Evolutionary conservation across 1,284 basidiomycete genomes (phyloP).

Genomic region (Sparassis latifolia): DNA sequence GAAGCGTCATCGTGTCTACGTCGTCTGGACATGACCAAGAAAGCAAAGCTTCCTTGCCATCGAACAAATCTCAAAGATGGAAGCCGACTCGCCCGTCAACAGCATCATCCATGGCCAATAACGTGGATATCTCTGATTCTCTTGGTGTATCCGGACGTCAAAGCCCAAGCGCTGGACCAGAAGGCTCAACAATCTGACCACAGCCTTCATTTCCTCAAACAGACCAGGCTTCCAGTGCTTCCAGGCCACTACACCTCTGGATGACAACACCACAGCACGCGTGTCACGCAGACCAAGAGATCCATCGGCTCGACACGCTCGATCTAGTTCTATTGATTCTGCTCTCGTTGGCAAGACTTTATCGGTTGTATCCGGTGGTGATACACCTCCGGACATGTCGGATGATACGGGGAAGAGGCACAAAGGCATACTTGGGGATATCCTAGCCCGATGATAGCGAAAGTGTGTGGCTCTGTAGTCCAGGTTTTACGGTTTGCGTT

Average conservation of each 20-base stretch:
- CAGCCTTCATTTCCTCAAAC: no score
- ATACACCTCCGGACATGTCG: slow-evolving; percentile 5
- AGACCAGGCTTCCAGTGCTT: no score
- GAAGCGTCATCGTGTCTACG: slow-evolving; percentile 4
- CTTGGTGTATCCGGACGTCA: neutral
- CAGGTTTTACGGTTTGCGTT: slow-evolving; percentile 8
- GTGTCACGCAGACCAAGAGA: slow-evolving; percentile 3
- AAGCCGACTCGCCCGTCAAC: slow-evolving; percentile 35
- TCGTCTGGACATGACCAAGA: slow-evolving; percentile 7
- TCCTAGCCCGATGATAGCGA: slow-evolving; percentile 16
- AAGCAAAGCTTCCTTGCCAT: slow-evolving; percentile 13
- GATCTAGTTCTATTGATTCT: slow-evolving; percentile 20
- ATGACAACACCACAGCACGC: neutral
- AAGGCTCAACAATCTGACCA: no score
- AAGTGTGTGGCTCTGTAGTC: neutral
- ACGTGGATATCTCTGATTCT: neutral
- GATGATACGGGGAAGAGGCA: slow-evolving; percentile 16
- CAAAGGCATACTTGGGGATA: slow-evolving; percentile 17
- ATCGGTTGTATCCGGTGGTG: slow-evolving; percentile 4
- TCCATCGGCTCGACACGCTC: slow-evolving; percentile 12
- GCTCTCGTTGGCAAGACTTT: slow-evolving; percentile 10
- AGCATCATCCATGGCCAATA: slow-evolving; percentile 27
- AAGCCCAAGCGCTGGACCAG: no score
- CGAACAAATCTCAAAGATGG: slow-evolving; percentile 11
- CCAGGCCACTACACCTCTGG: no score